Evolutionary conservation across 768 basidiomycete genomes (phyloP), one percentile per base, ranked within the genome.

Genomic region (Leccinum imitatum): DNA sequence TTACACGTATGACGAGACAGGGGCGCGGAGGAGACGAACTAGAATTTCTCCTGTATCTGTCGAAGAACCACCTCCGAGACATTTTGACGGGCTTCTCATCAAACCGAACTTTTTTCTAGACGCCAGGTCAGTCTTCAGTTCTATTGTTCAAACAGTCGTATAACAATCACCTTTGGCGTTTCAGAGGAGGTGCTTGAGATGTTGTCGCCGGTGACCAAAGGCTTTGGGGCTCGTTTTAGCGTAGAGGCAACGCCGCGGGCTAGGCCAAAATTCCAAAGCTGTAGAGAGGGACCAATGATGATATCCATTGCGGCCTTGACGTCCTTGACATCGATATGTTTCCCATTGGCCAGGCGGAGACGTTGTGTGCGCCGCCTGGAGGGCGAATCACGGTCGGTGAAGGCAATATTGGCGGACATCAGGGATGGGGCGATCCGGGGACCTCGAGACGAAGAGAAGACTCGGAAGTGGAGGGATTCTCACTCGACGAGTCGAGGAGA

Each of bases 1-100:
- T 13, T 47, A 73, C 71, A 17, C 71, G 65, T 21, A 64, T 35
- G 10, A 71, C 54, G 5, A 73, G 71, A 59, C 71, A 73, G n/a
- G 73, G 67, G 1, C 73, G 73, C 27, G 57, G 41, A 53, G 63
- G 67, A 50, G 67, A 65, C 30, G 61, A 56, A 27, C 4, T 15
- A 21, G 58, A 59, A 31, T 64, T 57, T 21, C 51, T 62, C 21
- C 54, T 65, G 19, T 41, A 61, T 33, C 59, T 61, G 7, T 57
- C 64, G 5, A 73, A 62, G 50, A 71, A 65, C 21, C 57, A 6
- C 27, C 17, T 69, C 7, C 59, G 62, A 9, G 65, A 61, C 37
- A 71, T 67, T 37, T 68, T 63, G 19, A 67, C 41, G n/a, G 71
- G 73, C 13, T 55, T 64, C 14, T 69, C 67, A 54, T 71, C 27